A percentile compares a stretch with the other conserved stretches of the same genome.
These are phyloP conservation scores for Trypanosoma mega DNA, from an alignment of 208 protist genomes.

Conservation along the genomic window DNA sequence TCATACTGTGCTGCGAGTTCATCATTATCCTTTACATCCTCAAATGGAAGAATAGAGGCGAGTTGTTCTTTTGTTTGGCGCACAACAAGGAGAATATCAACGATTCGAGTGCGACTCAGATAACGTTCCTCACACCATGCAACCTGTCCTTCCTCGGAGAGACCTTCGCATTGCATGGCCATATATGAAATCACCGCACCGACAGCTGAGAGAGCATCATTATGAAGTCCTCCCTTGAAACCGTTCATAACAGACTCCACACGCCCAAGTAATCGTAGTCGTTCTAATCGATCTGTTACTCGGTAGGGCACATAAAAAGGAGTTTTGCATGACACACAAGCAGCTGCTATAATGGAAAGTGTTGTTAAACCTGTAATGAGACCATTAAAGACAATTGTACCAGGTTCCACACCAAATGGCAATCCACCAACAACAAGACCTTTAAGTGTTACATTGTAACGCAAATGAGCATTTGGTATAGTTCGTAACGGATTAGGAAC, in stretches of 20 bases:
- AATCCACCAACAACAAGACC: constrained; percentile 64
- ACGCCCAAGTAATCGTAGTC: constrained; percentile 13
- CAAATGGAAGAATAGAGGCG: constrained; percentile 51
- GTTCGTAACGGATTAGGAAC: constrained; percentile 13
- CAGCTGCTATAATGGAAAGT: constrained; percentile 63
- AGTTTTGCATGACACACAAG: constrained; percentile 57
- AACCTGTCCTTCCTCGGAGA: constrained; percentile 75
- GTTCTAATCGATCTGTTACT: constrained; percentile 39
- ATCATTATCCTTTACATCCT: constrained; percentile 65
- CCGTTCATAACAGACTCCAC: constrained; percentile 50
- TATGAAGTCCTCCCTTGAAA: constrained; percentile 54
- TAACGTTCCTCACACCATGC: constrained; percentile 66
- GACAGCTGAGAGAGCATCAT: constrained; percentile 60
- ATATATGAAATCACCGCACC: constrained; percentile 71
- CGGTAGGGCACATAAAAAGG: constrained; percentile 74
- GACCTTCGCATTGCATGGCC: constrained; percentile 68
- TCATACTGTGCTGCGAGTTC: constrained; percentile 54
- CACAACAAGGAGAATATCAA: constrained; percentile 61
- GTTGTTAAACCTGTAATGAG: constrained; percentile 67
- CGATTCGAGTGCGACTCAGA: constrained; percentile 61
- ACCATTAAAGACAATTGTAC: constrained; percentile 68
- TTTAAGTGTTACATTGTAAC: constrained; percentile 63
- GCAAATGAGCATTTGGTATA: constrained; percentile 24
- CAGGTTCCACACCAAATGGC: constrained; percentile 55
- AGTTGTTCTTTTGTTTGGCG: constrained; percentile 76